Conservation (phyloP, 192 early-diverging fungal genomes). For the Kickxella alabastrina region DNA sequence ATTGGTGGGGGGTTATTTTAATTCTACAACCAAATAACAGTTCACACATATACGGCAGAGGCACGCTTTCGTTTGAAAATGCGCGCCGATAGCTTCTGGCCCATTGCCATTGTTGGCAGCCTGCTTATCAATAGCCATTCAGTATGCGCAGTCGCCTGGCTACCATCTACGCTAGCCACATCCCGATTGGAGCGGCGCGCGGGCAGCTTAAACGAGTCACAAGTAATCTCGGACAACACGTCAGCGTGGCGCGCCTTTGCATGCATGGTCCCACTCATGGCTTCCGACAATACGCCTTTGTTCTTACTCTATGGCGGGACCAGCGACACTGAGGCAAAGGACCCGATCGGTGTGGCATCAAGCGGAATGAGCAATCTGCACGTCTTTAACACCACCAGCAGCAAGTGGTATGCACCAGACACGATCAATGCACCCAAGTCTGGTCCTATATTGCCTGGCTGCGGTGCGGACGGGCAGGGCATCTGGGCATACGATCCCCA, state of each 20-base stretch:
- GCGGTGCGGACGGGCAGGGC: constrained; percentile 21
- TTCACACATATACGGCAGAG: too few species aligned
- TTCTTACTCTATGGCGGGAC: constrained; percentile 50
- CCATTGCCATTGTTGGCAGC: neutral
- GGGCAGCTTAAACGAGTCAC: constrained; percentile 23
- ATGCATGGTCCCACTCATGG: constrained; percentile 38
- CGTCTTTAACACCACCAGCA: constrained; percentile 37
- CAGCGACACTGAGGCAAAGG: constrained; percentile 10
- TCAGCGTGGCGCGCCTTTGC: constrained; percentile 44
- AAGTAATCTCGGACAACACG: constrained; percentile 17
- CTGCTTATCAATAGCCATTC: neutral
- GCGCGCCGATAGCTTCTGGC: neutral
- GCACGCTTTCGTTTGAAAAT: too few species aligned
- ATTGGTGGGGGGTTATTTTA: too few species aligned
- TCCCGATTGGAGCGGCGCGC: constrained; percentile 4
- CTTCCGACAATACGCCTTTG: constrained; percentile 17
- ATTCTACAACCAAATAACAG: too few species aligned
- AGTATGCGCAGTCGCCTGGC: neutral
- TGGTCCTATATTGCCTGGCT: constrained; percentile 39
- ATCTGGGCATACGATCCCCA: constrained; percentile 39
- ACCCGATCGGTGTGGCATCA: constrained; percentile 21
- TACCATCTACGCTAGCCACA: neutral
- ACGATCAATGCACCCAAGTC: constrained; percentile 24
- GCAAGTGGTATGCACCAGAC: constrained; percentile 37
- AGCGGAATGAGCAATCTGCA: constrained; percentile 19